Evolutionary conservation across 1,284 basidiomycete species (phyloP).

Genomic region (Microbotryum intermedium): DNA sequence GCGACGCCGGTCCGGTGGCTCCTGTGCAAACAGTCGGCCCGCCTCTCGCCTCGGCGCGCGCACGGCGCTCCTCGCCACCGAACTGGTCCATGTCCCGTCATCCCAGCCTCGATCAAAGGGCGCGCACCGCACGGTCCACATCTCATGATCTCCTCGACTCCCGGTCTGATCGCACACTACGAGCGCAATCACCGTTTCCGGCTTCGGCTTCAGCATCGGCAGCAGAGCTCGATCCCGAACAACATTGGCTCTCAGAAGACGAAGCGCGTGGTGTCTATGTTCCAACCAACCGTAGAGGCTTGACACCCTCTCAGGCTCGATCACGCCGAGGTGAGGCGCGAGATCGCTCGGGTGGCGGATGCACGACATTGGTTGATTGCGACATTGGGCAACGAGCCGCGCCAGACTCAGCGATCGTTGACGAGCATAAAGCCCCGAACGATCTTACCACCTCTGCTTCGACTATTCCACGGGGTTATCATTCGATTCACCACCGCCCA

Average conservation of each 20-base stretch:
- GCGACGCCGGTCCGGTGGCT: too few relatives aligned
- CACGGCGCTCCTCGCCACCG: too few relatives aligned
- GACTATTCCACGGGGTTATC: not conserved
- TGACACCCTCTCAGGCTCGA: not conserved
- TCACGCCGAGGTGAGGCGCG: not conserved
- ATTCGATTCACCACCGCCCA: constrained; percentile 1
- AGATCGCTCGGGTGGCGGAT: not conserved
- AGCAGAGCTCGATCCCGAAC: constrained; percentile 22
- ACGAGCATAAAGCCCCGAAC: not conserved
- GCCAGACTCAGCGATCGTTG: not conserved
- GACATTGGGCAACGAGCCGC: not conserved
- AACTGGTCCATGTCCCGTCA: too few relatives aligned
- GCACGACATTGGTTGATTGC: constrained; percentile 2
- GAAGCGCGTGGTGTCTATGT: constrained; percentile 15
- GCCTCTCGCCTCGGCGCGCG: too few relatives aligned
- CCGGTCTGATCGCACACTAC: too few relatives aligned
- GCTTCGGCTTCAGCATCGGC: not conserved
- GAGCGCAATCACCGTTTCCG: not conserved
- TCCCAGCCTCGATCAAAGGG: too few relatives aligned
- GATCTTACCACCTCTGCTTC: too few relatives aligned
- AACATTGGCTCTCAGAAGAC: constrained; percentile 34
- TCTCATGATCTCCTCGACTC: too few relatives aligned
- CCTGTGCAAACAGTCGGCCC: too few relatives aligned
- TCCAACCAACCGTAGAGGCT: too few relatives aligned
- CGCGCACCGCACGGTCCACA: too few relatives aligned